A percentile compares a stretch with the other conserved stretches of the same genome.
Conservation (phyloP, 176 grass and related monocot genomes). For the Guadua angustifolia region DNA sequence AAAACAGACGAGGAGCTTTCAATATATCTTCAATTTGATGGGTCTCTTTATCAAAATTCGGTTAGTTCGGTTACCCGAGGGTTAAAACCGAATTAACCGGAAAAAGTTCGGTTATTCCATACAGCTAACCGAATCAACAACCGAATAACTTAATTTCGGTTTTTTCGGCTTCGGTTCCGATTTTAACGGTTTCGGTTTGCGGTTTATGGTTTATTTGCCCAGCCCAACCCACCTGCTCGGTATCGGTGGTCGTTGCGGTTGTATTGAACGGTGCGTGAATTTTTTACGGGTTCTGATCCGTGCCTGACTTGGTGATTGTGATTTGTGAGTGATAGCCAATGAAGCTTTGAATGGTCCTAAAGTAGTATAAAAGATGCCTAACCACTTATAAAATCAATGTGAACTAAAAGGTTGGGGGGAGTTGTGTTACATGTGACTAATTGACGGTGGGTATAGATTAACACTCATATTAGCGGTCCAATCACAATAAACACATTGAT, state of each 20-base stretch:
- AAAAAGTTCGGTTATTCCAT: no score
- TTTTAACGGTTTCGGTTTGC: no score
- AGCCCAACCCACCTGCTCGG: conserved; percentile 39
- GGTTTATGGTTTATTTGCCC: no score
- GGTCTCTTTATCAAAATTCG: no score
- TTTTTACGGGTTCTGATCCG: neutral
- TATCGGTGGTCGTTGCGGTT: conserved; percentile 9
- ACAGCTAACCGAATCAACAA: no score
- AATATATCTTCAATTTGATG: no score
- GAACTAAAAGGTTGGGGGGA: neutral
- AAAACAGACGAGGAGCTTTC: no score
- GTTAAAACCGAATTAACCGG: no score
- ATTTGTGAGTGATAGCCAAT: neutral
- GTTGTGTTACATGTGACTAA: conserved; percentile 37
- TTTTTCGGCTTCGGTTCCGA: no score
- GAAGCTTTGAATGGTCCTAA: neutral
- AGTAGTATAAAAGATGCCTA: conserved; percentile 19
- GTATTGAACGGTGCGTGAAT: conserved; percentile 31
- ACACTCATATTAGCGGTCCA: neutral
- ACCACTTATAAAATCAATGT: neutral
- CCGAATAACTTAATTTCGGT: no score
- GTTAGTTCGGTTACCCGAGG: no score
- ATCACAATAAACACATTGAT: no score
- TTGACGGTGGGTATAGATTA: neutral
- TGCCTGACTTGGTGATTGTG: neutral